Evolutionary conservation across 805 yeast genomes (phyloP).

Genomic region (Saturnispora sanitii): DNA sequence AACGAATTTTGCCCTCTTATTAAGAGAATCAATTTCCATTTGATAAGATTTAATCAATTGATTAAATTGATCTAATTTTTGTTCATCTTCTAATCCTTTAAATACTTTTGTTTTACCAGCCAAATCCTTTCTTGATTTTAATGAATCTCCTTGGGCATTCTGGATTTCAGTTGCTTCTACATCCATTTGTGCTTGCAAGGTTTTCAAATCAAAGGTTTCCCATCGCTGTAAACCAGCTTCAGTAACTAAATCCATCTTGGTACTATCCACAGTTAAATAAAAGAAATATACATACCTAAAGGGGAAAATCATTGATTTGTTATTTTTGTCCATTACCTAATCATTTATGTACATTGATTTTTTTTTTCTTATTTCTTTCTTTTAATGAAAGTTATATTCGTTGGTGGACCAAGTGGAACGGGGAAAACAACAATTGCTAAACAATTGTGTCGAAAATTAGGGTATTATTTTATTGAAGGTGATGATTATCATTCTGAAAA

Average conservation of each 20-base stretch:
- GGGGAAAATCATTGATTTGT: too few species aligned
- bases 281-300: too few species aligned
- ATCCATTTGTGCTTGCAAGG: slow-evolving; percentile 65
- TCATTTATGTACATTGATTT: too few species aligned
- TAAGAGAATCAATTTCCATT: slow-evolving; percentile 74
- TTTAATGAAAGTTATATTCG: slow-evolving; percentile 30
- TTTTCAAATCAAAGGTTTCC: slow-evolving; percentile 63
- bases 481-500: slow-evolving; percentile 62
- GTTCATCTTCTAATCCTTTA: slow-evolving; percentile 57
- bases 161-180: slow-evolving; percentile 63
- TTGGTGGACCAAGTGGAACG: slow-evolving; percentile 96
- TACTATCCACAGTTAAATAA: background rate
- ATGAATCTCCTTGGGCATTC: slow-evolving; percentile 56
- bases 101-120: slow-evolving; percentile 84
- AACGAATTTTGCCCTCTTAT: slow-evolving; percentile 63
- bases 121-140: slow-evolving; percentile 61
- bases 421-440: slow-evolving; percentile 83
- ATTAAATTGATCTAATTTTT: slow-evolving; percentile 57
- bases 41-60: slow-evolving; percentile 71
- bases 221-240: slow-evolving; percentile 61
- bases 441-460: slow-evolving; percentile 33
- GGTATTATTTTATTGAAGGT: slow-evolving; percentile 58
- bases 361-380: background rate
- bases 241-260: slow-evolving; percentile 18
- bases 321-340: too few species aligned